Evolutionary conservation across 2,329 filamentous ascomycete species (phyloP).

Genomic region (Cladophialophora bantiana): DNA sequence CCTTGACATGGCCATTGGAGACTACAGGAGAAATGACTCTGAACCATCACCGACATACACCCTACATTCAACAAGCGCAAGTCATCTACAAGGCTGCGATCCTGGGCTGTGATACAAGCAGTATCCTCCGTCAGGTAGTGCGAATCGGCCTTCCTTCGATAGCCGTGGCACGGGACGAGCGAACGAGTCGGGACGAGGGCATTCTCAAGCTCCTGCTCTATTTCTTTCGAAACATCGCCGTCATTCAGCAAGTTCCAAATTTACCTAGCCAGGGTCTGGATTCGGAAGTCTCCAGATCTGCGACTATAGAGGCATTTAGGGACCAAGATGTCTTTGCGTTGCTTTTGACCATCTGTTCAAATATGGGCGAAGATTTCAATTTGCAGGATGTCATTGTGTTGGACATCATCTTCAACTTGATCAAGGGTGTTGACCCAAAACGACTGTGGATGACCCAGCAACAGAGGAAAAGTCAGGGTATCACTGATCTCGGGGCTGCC

Average conservation of each 20-base stretch:
- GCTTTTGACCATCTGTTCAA: conserved; percentile 84
- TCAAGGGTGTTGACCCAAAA: conserved; percentile 85
- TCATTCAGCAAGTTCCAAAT: conserved; percentile 77
- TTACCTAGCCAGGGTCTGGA: conserved; percentile 85
- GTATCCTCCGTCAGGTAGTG: conserved; percentile 80
- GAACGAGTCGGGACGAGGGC: conserved; percentile 81
- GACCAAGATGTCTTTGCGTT: conserved; percentile 89
- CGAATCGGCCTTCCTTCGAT: conserved; percentile 85
- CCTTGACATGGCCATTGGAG: conserved; percentile 92
- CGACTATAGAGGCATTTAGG: conserved; percentile 86
- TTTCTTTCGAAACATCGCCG: conserved; percentile 85
- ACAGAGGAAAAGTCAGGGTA: conserved; percentile 71
- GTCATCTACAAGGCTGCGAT: conserved; percentile 88
- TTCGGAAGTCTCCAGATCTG: conserved; percentile 83
- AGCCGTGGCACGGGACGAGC: conserved; percentile 76
- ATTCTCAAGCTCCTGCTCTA: conserved; percentile 91
- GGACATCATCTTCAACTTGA: conserved; percentile 88
- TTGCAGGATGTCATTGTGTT: conserved; percentile 87
- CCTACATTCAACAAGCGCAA: conserved; percentile 87
- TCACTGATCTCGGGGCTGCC: conserved; percentile 74
- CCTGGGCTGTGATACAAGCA: conserved; percentile 79
- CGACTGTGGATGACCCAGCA: conserved; percentile 85
- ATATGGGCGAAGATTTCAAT: conserved; percentile 91
- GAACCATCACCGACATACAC: conserved; percentile 91
- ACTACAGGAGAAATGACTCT: conserved; percentile 81